Evolutionary conservation across 1,284 basidiomycete species (phyloP).

Genomic region (Salmacisia buchloeana): DNA sequence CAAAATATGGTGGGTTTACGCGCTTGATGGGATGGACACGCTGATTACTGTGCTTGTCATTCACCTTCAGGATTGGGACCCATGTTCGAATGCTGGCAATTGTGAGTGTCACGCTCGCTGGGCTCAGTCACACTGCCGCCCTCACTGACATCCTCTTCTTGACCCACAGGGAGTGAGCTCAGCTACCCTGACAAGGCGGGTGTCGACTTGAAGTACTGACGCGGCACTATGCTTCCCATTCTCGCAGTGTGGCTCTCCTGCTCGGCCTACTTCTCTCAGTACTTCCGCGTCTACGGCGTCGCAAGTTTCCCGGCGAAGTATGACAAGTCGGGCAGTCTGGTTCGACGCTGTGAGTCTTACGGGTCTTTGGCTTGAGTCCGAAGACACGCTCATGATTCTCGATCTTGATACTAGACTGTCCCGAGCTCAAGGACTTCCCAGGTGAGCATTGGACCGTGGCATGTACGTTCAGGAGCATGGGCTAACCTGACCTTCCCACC

Average conservation of each 20-base stretch:
- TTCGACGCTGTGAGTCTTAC: slow-evolving; percentile 49
- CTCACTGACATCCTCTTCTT: neutral
- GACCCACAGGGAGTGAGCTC: neutral
- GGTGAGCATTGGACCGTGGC: neutral
- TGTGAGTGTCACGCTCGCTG: slow-evolving; percentile 32
- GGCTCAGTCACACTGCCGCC: neutral
- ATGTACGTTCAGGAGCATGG: neutral
- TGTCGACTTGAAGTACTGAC: neutral
- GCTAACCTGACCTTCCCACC: neutral
- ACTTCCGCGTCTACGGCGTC: slow-evolving; percentile 52
- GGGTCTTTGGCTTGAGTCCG: too few species aligned
- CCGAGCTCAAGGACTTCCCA: slow-evolving; percentile 40
- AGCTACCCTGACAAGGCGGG: neutral
- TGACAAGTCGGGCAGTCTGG: slow-evolving; percentile 53
- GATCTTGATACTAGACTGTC: slow-evolving; percentile 44
- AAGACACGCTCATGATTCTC: neutral
- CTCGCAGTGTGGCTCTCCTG: slow-evolving; percentile 55
- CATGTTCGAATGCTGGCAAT: slow-evolving; percentile 53
- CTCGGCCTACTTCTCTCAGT: slow-evolving; percentile 53
- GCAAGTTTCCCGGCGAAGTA: slow-evolving; percentile 54
- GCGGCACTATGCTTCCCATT: neutral
- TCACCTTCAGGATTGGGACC: slow-evolving; percentile 51
- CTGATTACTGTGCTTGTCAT: slow-evolving; percentile 10
- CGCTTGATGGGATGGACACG: neutral
- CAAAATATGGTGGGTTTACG: neutral